These are phyloP conservation scores for Solanum clarkiae DNA, from an alignment of 257 asterid genomes.

Conservation along the genomic window DNA sequence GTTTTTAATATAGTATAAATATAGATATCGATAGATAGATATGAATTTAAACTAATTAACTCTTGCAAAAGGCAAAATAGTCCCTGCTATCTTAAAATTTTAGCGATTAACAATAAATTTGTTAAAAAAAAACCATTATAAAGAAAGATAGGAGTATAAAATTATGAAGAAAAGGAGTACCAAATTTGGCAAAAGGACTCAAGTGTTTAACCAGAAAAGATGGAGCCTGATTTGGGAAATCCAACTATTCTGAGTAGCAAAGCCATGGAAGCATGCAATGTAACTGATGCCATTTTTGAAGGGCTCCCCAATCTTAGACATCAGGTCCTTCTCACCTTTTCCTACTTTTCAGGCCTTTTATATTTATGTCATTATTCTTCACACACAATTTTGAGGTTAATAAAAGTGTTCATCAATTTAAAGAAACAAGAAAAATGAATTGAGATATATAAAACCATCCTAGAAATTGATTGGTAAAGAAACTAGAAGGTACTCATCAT, in stretches of 20 bases:
- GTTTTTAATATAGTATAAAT: too few relatives aligned
- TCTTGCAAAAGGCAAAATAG: too few relatives aligned
- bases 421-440: not conserved
- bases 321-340: conserved; percentile 2
- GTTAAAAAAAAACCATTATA: too few relatives aligned
- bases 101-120: too few relatives aligned
- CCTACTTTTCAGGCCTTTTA: conserved; percentile 19
- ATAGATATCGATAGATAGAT: too few relatives aligned
- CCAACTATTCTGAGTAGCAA: not conserved
- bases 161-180: not conserved
- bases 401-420: not conserved
- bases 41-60: too few relatives aligned
- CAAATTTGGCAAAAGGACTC: not conserved
- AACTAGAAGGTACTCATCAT: conserved; percentile 34
- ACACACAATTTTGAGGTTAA: not conserved
- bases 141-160: not conserved
- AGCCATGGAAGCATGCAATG: conserved; percentile 10
- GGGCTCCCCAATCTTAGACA: conserved; percentile 21
- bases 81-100: too few relatives aligned
- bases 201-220: not conserved
- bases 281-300: conserved; percentile 20
- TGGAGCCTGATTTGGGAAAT: not conserved
- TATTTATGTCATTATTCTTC: not conserved
- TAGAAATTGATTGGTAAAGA: not conserved
- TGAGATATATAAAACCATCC: not conserved